These are phyloP conservation scores for Paradendryphiella salina DNA, from an alignment of 2,329 filamentous ascomycete species.

Conservation along the genomic window DNA sequence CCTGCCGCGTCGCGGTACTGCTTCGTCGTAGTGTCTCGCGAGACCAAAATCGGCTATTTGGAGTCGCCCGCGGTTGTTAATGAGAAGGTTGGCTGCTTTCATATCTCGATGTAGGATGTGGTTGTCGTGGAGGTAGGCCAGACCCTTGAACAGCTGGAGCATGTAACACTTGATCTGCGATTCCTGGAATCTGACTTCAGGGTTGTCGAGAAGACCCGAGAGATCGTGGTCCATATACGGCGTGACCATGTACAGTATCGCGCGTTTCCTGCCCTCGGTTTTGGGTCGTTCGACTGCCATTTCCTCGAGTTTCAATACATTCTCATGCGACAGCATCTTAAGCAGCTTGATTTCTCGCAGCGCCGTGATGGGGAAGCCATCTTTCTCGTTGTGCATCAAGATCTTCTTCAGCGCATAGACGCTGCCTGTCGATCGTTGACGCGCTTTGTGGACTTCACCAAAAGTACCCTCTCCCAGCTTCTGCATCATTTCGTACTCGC, in stretches of 20 bases:
- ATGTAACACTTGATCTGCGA: conserved; percentile 98
- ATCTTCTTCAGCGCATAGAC: conserved; percentile 96
- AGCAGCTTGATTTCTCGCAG: conserved; percentile 96
- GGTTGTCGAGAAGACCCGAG: conserved; percentile 95
- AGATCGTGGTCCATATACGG: conserved; percentile 99
- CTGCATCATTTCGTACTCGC: conserved; percentile 75
- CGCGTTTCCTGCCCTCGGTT: conserved; percentile 60
- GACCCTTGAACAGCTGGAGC: conserved; percentile 85
- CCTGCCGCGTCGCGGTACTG: conserved; percentile 72
- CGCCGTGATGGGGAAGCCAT: conserved; percentile 98
- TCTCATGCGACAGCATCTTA: conserved; percentile 90
- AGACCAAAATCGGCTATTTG: conserved; percentile 98
- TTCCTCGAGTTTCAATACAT: conserved; percentile 84
- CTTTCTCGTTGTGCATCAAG: conserved; percentile 98
- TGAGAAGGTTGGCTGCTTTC: conserved; percentile 97
- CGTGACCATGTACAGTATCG: conserved; percentile 97
- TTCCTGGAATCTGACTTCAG: conserved; percentile 81
- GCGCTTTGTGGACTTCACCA: conserved; percentile 91
- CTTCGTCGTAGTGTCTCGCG: conserved; percentile 88
- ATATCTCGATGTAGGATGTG: conserved; percentile 94
- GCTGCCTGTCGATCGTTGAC: conserved; percentile 71
- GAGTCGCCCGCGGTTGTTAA: conserved; percentile 89
- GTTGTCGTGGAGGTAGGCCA: conserved; percentile 83
- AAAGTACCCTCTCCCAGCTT: conserved; percentile 96
- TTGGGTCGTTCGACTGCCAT: conserved; percentile 87